phyloP scores from a whole-genome alignment of 345 rosid species.

The Gossypium bickii region DNA sequence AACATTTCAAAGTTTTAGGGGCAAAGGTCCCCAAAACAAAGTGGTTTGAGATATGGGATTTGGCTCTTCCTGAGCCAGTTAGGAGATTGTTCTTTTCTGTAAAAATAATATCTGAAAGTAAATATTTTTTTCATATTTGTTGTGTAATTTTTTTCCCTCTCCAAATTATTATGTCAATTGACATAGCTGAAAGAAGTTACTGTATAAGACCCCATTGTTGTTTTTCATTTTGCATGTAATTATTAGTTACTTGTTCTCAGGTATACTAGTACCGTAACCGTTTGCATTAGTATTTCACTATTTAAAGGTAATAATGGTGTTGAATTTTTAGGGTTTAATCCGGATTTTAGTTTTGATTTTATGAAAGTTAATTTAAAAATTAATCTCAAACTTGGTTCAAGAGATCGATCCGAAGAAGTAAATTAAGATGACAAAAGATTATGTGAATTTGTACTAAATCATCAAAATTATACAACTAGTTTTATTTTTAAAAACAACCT shows the following conservation, averaged over 20 bases:
- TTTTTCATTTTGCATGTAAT: slow-evolving; percentile 16
- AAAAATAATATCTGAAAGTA: slow-evolving; percentile 27
- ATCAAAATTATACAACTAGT: too few relatives aligned
- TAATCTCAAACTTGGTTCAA: too few relatives aligned
- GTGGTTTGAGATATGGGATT: slow-evolving; percentile 17
- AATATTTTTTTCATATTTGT: slow-evolving; percentile 34
- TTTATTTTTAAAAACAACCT: too few relatives aligned
- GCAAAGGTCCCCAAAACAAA: slow-evolving; percentile 25
- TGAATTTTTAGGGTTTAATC: too few relatives aligned
- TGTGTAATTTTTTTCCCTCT: slow-evolving; percentile 11
- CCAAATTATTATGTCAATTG: slow-evolving; percentile 4
- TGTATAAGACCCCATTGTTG: slow-evolving; percentile 11
- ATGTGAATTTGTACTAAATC: too few relatives aligned
- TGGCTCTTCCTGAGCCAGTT: not conserved
- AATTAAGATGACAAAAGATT: too few relatives aligned
- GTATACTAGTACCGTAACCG: too few relatives aligned
- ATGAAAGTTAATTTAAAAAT: too few relatives aligned
- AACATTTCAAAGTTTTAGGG: slow-evolving; percentile 16
- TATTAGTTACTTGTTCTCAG: not conserved
- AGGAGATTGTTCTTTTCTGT: slow-evolving; percentile 28
- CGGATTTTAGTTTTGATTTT: too few relatives aligned
- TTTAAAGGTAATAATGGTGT: too few relatives aligned
- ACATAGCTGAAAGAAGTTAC: slow-evolving; percentile 13
- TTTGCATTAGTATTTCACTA: too few relatives aligned
- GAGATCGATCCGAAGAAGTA: too few relatives aligned